These are phyloP conservation scores for Begonia loranthoides DNA, from an alignment of 306 rosid genomes.

Conservation along the genomic window DNA sequence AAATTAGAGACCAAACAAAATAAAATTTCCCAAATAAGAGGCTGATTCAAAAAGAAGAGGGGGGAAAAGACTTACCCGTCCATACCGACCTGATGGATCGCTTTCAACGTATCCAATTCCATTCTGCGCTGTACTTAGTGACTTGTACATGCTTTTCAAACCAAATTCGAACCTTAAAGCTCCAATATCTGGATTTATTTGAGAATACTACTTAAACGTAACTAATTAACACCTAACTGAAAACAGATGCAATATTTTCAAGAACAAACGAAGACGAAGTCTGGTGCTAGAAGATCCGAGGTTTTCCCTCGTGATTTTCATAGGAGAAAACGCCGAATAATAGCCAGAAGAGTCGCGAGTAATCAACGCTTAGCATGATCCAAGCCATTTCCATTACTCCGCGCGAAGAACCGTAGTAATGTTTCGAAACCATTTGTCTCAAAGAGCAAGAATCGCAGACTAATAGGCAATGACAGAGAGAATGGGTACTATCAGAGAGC, in stretches of 20 bases:
- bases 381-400: slow-evolving; percentile 40
- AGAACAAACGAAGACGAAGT: neutral
- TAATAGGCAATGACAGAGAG: no score
- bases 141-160: slow-evolving; percentile 13
- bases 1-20: no score
- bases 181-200: no score
- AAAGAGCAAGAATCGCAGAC: slow-evolving; percentile 12
- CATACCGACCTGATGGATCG: slow-evolving; percentile 80
- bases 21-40: no score
- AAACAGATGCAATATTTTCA: no score
- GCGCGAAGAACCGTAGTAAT: slow-evolving; percentile 24
- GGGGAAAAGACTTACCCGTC: slow-evolving; percentile 46
- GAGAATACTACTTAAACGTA: no score
- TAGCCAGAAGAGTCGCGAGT: slow-evolving; percentile 51
- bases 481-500: no score
- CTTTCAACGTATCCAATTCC: slow-evolving; percentile 51
- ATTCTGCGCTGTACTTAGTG: slow-evolving; percentile 12
- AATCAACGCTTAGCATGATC: slow-evolving; percentile 49
- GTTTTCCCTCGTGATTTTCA: slow-evolving; percentile 74
- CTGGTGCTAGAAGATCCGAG: slow-evolving; percentile 61
- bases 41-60: neutral
- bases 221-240: no score
- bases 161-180: slow-evolving; percentile 2
- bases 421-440: slow-evolving; percentile 33
- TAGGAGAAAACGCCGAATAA: slow-evolving; percentile 43